Base-by-base conservation (phyloP, 2,329 filamentous ascomycete genomes). In the Ophiostoma sp. region DNA sequence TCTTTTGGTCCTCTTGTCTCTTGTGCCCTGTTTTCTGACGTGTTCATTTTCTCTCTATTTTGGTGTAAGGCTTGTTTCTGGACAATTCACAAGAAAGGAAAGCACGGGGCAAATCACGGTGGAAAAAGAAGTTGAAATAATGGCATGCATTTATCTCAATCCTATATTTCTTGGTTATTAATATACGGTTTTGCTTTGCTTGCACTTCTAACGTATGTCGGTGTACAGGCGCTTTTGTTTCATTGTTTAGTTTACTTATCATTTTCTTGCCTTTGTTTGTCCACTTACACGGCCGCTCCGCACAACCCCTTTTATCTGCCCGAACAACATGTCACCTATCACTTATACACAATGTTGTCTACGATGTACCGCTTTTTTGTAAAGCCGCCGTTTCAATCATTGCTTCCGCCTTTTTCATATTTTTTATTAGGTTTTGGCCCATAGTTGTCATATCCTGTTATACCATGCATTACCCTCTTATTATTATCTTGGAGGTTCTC, bases 241-340 rank as follows among this genome's bases (percentile, higher is more conserved):
- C n/a, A n/a, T 36, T 39, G 17, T 39, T 39, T 61, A 36, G 25
- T 25, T 25, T 25, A 25, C 31, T 11, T 36, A 15, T 57, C 22
- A 7, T 12, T 57, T 31, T 31, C 9, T 19, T n/a, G 31, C 33
- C 59, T 42, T 42, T 42, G 33, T 28, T 61, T 33, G 31, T 36
- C 36, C n/a, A 45, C 36, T 8, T 42, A 12, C 61, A 66, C 61
- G 36, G 36, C 36, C 36, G 17, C 22, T 45, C 22, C 12, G 36
- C 9, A 45, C 61, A 45, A 39, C 5, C 7, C 6, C 17, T 45
- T 42, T 17, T 28, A 11, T 25, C 15, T 19, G 12, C 2, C 12
- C 17, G 61, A 45, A 66, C 61, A 45, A 45, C 36, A 42, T 42
- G 33, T 63, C 59, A 63, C 33, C 33, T 64, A 25, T 64, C 61